Base-by-base conservation (phyloP, 768 basidiomycete genomes). In the Lentinula raphanica region DNA sequence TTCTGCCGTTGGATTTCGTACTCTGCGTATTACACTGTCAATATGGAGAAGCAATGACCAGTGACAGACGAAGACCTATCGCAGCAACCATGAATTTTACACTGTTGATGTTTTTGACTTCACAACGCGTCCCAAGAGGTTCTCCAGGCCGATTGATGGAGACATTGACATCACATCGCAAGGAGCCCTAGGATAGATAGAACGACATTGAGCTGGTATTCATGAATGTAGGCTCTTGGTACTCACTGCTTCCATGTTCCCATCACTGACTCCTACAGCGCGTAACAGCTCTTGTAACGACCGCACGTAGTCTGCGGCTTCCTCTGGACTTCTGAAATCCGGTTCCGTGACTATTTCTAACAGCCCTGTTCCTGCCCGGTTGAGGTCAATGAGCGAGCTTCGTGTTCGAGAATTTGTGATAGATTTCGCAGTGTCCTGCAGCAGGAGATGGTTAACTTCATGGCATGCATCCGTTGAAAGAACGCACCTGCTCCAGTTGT, bases 271-370 rank as follows among this genome's bases (percentile, higher is more conserved):
- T 0, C 92, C 94, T 3, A 96, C 77, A 15, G 90, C 80, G 17
- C 95, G 82, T 7, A 98, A 74, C 17, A 97, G 66, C 3, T 85
- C 80, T 68, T 97, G 94, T 1, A 99, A 75, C 8, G 87, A 79
- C 38, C 86, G 79, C 5, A 98, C 90, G 72, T 96, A 98, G 5
- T 84, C 82, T 1, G 83, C 90, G 19, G 93, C 95, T 69, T 98
- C 91, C 70, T 96, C 93, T 3, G 97, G 87, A 1, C 90, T 90
- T 89, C 87, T 76, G 71, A 98, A 83, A 68, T 98, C 94, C 1
- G 97, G 93, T 59, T 91, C 86, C 0, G 95, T 94, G 13, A 99
- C 94, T 61, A 98, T 96, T 71, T 98, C 96, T 84, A 98, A 88
- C 50, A 99, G 79, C 0, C 88, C 92, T 1, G 83, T 82, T 8